These are phyloP conservation scores for Ophiostoma tasmaniense DNA, from an alignment of 2,329 filamentous ascomycete genomes.

Conservation along the genomic window DNA sequence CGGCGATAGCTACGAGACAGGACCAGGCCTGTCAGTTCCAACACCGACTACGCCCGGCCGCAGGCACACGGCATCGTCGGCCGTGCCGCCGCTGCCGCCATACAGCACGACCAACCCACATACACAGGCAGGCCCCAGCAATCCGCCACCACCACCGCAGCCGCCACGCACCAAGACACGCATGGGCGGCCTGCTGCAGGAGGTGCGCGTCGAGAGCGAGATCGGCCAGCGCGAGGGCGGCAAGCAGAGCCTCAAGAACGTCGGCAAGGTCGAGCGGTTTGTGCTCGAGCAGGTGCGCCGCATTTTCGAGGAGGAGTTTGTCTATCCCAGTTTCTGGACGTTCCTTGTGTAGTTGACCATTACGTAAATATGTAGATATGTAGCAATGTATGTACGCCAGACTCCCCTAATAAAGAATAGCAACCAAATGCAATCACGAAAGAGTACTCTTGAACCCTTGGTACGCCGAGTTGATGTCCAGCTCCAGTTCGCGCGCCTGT, in stretches of 20 bases:
- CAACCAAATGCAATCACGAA: conserved; percentile 31
- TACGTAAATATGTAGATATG: neutral
- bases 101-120: conserved; percentile 10
- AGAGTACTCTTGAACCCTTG: conserved; percentile 83
- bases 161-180: conserved; percentile 25
- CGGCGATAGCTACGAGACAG: neutral
- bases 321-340: conserved; percentile 97
- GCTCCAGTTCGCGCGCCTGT: conserved; percentile 77
- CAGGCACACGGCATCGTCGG: conserved; percentile 11
- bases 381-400: neutral
- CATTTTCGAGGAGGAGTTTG: conserved; percentile 98
- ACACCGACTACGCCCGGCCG: neutral
- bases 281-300: conserved; percentile 91
- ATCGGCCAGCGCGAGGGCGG: conserved; percentile 87
- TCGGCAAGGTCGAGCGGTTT: conserved; percentile 96
- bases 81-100: conserved; percentile 15
- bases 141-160: conserved; percentile 8
- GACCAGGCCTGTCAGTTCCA: neutral
- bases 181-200: conserved; percentile 71
- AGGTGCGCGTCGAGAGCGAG: conserved; percentile 94
- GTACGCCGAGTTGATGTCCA: conserved; percentile 92
- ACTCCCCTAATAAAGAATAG: too few relatives aligned
- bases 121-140: neutral
- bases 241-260: conserved; percentile 94
- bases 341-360: conserved; percentile 62